These are phyloP conservation scores for Hygrophorus russula DNA, from an alignment of 768 basidiomycete genomes.

Conservation along the genomic window DNA sequence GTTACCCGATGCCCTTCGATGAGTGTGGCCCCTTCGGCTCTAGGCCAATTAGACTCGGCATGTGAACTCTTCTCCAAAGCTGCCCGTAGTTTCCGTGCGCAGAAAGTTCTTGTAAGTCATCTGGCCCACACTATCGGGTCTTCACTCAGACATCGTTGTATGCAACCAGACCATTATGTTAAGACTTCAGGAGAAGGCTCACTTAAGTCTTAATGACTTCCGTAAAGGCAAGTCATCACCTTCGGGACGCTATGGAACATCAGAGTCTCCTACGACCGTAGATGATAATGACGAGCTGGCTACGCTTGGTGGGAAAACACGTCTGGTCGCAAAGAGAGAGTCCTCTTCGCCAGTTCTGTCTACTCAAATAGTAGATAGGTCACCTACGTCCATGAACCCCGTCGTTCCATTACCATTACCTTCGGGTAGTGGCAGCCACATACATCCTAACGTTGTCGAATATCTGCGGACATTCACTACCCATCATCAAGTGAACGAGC, in stretches of 20 bases:
- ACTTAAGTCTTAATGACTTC: slow-evolving; percentile 51
- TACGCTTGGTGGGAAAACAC: slow-evolving; percentile 54
- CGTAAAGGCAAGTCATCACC: slow-evolving; percentile 44
- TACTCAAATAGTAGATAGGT: slow-evolving; percentile 50
- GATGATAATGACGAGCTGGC: slow-evolving; percentile 55
- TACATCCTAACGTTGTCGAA: slow-evolving; percentile 55
- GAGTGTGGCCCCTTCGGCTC: slow-evolving; percentile 65
- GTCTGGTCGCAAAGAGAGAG: slow-evolving; percentile 52
- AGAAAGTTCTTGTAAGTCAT: slow-evolving; percentile 47
- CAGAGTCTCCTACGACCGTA: slow-evolving; percentile 29
- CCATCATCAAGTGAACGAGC: slow-evolving; percentile 6
- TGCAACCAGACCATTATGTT: slow-evolving; percentile 48
- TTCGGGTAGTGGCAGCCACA: slow-evolving; percentile 33
- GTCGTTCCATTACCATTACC: slow-evolving; percentile 61
- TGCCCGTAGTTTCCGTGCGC: slow-evolving; percentile 52
- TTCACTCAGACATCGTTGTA: not conserved
- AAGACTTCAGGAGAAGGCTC: slow-evolving; percentile 52
- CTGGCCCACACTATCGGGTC: not conserved
- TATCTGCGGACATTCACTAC: slow-evolving; percentile 53
- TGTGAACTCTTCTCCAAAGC: slow-evolving; percentile 66
- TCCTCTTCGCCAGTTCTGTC: slow-evolving; percentile 16
- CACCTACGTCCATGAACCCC: slow-evolving; percentile 61
- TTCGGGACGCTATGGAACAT: slow-evolving; percentile 23
- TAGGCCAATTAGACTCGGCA: slow-evolving; percentile 63
- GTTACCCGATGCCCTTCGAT: slow-evolving; percentile 73